phyloP scores from a whole-genome alignment of 2,329 filamentous ascomycete species.

The Coleophoma cylindrospora region DNA sequence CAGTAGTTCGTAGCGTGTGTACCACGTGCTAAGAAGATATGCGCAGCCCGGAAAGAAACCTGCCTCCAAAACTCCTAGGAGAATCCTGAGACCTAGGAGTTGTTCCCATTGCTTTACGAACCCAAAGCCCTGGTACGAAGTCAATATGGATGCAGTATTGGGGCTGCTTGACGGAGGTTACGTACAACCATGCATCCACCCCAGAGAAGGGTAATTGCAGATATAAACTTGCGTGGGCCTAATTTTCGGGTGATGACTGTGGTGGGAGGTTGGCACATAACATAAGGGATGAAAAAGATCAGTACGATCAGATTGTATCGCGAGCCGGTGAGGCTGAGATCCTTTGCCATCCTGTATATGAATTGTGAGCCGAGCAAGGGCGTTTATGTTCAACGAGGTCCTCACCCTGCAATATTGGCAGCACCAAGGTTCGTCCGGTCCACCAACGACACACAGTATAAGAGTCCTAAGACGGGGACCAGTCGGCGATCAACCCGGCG shows the following conservation, averaged over 20 bases:
- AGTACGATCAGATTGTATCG: constrained; percentile 52
- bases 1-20: constrained; percentile 56
- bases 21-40: constrained; percentile 36
- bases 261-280: constrained; percentile 65
- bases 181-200: constrained; percentile 31
- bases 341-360: background rate
- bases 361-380: constrained; percentile 1
- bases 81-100: constrained; percentile 21
- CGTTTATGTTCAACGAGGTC: background rate
- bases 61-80: constrained; percentile 23
- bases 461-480: constrained; percentile 53
- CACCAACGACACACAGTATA: constrained; percentile 75
- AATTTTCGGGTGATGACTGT: constrained; percentile 63
- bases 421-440: constrained; percentile 73
- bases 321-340: background rate
- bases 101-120: constrained; percentile 32
- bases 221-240: constrained; percentile 53
- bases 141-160: background rate
- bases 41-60: constrained; percentile 32
- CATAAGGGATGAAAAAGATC: constrained; percentile 69
- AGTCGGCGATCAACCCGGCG: constrained; percentile 63
- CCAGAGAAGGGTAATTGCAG: constrained; percentile 38
- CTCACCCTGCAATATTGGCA: constrained; percentile 64
- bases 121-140: constrained; percentile 44
- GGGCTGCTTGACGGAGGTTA: constrained; percentile 9